Conservation (phyloP, 495 filamentous ascomycete genomes). For the Articulospora tetracladia region DNA sequence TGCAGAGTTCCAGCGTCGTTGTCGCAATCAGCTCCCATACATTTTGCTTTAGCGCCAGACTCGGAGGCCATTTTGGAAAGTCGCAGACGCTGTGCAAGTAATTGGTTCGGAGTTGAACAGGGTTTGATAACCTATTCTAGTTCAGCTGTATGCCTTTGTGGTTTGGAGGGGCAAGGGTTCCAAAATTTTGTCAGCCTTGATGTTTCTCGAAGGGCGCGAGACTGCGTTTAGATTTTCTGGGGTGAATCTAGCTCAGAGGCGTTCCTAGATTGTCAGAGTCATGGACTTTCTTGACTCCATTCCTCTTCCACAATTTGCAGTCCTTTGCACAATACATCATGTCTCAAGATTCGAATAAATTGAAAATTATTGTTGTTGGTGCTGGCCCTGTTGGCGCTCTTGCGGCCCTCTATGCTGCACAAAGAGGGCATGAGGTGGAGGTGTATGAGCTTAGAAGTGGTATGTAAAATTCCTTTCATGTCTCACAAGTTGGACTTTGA, state of each 20-base stretch:
- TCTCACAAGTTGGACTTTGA: neutral
- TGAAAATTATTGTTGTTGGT: constrained; percentile 82
- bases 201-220: constrained; percentile 5
- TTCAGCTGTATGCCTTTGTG: neutral
- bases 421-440: constrained; percentile 82
- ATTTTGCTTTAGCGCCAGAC: constrained; percentile 58
- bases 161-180: constrained; percentile 6
- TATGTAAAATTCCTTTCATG: constrained; percentile 39
- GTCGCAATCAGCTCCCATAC: constrained; percentile 72
- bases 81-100: neutral
- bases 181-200: constrained; percentile 21
- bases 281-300: neutral
- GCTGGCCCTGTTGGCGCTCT: constrained; percentile 92
- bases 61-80: constrained; percentile 38
- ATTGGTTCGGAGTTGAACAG: neutral
- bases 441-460: constrained; percentile 92
- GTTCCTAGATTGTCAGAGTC: constrained; percentile 14
- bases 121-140: no score
- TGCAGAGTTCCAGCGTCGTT: constrained; percentile 83
- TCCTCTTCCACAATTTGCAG: neutral
- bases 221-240: neutral
- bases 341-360: constrained; percentile 17
- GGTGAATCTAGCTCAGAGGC: constrained; percentile 9
- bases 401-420: constrained; percentile 87
- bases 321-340: neutral